Evolutionary conservation across 805 yeast genomes (phyloP).

Genomic region (Schizosaccharomyces octosporus): DNA sequence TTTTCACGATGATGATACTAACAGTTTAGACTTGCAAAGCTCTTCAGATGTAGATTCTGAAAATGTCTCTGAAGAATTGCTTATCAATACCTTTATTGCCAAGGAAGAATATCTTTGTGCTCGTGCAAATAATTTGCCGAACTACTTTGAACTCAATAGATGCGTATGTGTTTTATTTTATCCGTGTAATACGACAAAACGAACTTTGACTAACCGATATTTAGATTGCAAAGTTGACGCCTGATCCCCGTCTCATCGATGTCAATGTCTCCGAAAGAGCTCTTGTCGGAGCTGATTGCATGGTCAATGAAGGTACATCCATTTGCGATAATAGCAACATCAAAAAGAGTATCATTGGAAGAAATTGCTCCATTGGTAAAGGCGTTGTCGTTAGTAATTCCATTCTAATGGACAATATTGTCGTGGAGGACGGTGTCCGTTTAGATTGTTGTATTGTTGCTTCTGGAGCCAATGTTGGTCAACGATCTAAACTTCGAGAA

Average conservation of each 20-base stretch:
- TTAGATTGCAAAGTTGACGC: slow-evolving; percentile 4
- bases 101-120: slow-evolving; percentile 43
- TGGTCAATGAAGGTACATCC: slow-evolving; percentile 41
- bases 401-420: slow-evolving; percentile 45
- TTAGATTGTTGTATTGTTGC: neutral
- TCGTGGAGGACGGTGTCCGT: slow-evolving; percentile 31
- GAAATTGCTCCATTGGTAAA: slow-evolving; percentile 52
- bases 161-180: slow-evolving; percentile 16
- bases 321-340: slow-evolving; percentile 68
- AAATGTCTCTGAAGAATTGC: neutral
- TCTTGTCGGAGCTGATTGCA: slow-evolving; percentile 66
- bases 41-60: slow-evolving; percentile 17
- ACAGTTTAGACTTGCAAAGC: slow-evolving; percentile 68
- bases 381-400: slow-evolving; percentile 76
- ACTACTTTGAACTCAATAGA: slow-evolving; percentile 78
- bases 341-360: slow-evolving; percentile 63
- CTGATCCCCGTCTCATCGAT: slow-evolving; percentile 9
- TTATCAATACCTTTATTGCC: slow-evolving; percentile 39
- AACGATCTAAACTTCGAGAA: neutral
- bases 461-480: neutral
- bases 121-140: slow-evolving; percentile 53
- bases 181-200: neutral
- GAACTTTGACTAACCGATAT: neutral
- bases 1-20: slow-evolving; percentile 61
- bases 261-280: slow-evolving; percentile 18